Base-by-base conservation (phyloP, 1,139 yeast species). In the Geotrichum macrosporum region DNA sequence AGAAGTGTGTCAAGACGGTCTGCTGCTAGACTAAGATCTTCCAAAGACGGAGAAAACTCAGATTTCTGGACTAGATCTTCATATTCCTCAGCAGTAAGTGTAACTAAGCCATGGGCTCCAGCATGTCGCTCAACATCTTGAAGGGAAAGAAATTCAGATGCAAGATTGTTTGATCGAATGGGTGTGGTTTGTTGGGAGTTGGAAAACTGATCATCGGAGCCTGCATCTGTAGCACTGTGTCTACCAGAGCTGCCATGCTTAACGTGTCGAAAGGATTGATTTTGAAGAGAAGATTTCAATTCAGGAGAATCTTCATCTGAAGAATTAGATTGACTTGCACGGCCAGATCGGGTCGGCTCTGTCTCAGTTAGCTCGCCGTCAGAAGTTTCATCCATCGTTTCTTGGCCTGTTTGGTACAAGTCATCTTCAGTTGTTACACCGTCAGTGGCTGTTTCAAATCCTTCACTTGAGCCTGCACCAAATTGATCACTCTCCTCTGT, bases 41-140 rank as follows among this genome's bases (percentile, higher is more conserved):
- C 20, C 18, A 35, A 35, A 29, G 46, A 20, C 16, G 26, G 35
- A 16, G 42, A 39, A 21, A 27, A 19, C 27, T 29, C 29, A 12
- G 36, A 5, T 35, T 50, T 46, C 19, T 53, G 44, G n/a, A 45
- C 47, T 43, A 59, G 48, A 4, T 43, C 50, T 1, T 72, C 71
- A 48, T 71, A 77, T 50, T 75, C 75, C 1, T 71, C 76, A 41
- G 62, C 58, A 2, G 81, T 70, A 18, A 81, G 55, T 13, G 78
- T 55, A 5, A 75, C 73, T 51, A 80, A 60, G 33, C 75, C 73
- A 52, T 77, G 72, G 15, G 70, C 70, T 26, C 69, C 64, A 1
- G 81, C 81, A 56, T 74, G 79, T 16, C 67, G 62, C 51, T 73
- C 74, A 20, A 77, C 64, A 32, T 73, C 74, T 2, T 63, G 55